Base-by-base conservation (phyloP, 768 basidiomycete species). In the Cystofilobasidium ferigula region DNA sequence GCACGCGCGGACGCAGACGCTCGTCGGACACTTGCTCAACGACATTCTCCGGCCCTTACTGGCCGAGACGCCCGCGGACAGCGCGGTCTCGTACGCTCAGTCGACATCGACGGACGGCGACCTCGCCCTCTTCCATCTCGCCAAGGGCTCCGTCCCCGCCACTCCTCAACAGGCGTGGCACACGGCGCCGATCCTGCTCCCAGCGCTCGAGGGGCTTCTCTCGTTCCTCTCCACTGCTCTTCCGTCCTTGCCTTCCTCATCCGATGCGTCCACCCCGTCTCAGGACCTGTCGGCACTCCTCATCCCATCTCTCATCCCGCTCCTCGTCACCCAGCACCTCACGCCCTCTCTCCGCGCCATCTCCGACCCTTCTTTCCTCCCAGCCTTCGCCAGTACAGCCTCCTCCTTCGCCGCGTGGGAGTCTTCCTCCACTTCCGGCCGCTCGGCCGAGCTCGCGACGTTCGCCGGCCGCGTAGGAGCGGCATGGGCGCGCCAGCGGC, bases 81-180 rank as follows among this genome's bases (percentile, higher is more conserved):
- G 28, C 35, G n/a, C 2, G 9, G 35, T 45, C 16, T 51, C 36
- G 28, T 42, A 45, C 60, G 51, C 61, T 8, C 26, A 42, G 26
- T 61, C 61, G 35, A 58, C 43, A 0, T 57, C 65, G 5, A 35
- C 59, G 10, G 58, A 61, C 32, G 40, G 47, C 18, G 13, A 20
- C 13, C 60, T 67, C 22, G 48, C 59, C 32, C 35, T 67, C 32
- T 62, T 67, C 56, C 60, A 59, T 24, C 30, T 67, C 40, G 38
- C 51, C 6, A 35, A 51, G 1, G 32, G 20, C 18, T 20, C 36
- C 0, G 30, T 34, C 18, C 26, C 18, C 2, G 9, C 53, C 5
- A 28, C 42, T 1, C 14, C 24, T 16, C 22, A 51, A 14, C 1
- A 26, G 2, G n/a, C 30, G 13, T 67, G 59, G 60, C 60, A 51